phyloP scores from a whole-genome alignment of 1,284 basidiomycete species.

The Crepidotus sp. region DNA sequence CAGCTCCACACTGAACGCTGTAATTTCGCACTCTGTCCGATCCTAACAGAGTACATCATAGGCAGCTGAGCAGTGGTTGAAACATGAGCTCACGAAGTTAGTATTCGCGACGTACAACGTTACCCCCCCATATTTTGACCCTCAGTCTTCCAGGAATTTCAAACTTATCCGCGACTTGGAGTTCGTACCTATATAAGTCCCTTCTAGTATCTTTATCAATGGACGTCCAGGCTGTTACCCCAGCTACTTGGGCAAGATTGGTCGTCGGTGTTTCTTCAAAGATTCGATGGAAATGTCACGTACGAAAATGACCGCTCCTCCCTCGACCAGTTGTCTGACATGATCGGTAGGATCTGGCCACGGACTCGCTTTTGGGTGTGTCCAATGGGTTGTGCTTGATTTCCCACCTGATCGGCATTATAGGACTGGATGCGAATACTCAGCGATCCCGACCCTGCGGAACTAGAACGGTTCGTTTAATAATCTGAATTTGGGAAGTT shows the following conservation, averaged over 20 bases:
- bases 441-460: slow-evolving; percentile 73
- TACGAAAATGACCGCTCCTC: slow-evolving; percentile 30
- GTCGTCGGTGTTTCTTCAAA: slow-evolving; percentile 82
- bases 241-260: slow-evolving; percentile 88
- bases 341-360: slow-evolving; percentile 67
- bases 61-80: slow-evolving; percentile 88
- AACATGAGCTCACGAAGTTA: slow-evolving; percentile 91
- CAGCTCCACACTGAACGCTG: no score
- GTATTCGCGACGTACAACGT: slow-evolving; percentile 5
- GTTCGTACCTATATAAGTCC: slow-evolving; percentile 3
- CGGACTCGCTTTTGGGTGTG: slow-evolving; percentile 55
- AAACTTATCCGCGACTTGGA: slow-evolving; percentile 89
- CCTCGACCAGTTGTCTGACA: slow-evolving; percentile 2
- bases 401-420: not conserved
- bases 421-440: slow-evolving; percentile 76
- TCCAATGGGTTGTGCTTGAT: not conserved
- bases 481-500: no score
- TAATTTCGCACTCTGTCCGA: not conserved
- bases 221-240: slow-evolving; percentile 50
- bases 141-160: slow-evolving; percentile 6
- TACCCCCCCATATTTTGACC: not conserved
- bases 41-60: not conserved
- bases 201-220: not conserved
- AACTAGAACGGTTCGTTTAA: slow-evolving; percentile 48
- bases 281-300: slow-evolving; percentile 79